These are phyloP conservation scores for Keqinozyma sinolaborantium DNA, from an alignment of 1,139 yeast species.

Conservation along the genomic window DNA sequence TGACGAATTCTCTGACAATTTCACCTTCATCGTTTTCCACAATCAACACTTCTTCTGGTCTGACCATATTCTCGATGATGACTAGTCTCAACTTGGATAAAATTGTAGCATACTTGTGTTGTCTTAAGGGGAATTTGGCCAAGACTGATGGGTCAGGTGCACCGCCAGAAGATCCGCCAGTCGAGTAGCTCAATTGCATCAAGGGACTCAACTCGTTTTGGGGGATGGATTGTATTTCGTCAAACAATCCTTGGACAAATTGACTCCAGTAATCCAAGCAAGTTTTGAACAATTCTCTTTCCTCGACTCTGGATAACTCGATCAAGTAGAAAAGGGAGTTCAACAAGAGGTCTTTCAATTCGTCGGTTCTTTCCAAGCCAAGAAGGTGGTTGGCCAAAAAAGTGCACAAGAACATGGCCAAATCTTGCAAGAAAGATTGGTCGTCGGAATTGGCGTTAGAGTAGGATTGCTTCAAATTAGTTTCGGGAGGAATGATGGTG, in stretches of 20 bases:
- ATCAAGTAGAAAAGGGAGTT: slow-evolving; percentile 79
- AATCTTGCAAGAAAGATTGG: slow-evolving; percentile 92
- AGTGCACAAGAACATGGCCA: slow-evolving; percentile 89
- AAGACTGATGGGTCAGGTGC: slow-evolving; percentile 83
- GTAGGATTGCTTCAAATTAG: slow-evolving; percentile 74
- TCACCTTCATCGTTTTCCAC: slow-evolving; percentile 99
- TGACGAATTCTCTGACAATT: slow-evolving; percentile 94
- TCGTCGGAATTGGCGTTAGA: slow-evolving; percentile 74
- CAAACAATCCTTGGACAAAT: slow-evolving; percentile 74
- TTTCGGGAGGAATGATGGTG: slow-evolving; percentile 66
- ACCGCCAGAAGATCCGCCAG: slow-evolving; percentile 55
- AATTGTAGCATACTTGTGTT: slow-evolving; percentile 73
- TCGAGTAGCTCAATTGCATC: slow-evolving; percentile 63
- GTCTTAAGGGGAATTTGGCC: slow-evolving; percentile 76
- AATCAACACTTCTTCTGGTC: slow-evolving; percentile 95
- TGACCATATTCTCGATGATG: slow-evolving; percentile 94
- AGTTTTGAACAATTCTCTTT: slow-evolving; percentile 92
- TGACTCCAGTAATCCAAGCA: slow-evolving; percentile 93
- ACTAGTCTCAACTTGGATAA: slow-evolving; percentile 83
- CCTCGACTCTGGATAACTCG: slow-evolving; percentile 86
- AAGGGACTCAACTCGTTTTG: slow-evolving; percentile 68
- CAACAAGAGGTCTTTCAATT: slow-evolving; percentile 56
- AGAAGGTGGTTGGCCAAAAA: slow-evolving; percentile 74
- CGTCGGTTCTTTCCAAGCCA: slow-evolving; percentile 65
- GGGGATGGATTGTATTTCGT: slow-evolving; percentile 82